A percentile compares a stretch with the other conserved stretches of the same genome.
phyloP scores from a whole-genome alignment of 768 basidiomycete genomes.

The Rhodotorula sphaerocarpa region DNA sequence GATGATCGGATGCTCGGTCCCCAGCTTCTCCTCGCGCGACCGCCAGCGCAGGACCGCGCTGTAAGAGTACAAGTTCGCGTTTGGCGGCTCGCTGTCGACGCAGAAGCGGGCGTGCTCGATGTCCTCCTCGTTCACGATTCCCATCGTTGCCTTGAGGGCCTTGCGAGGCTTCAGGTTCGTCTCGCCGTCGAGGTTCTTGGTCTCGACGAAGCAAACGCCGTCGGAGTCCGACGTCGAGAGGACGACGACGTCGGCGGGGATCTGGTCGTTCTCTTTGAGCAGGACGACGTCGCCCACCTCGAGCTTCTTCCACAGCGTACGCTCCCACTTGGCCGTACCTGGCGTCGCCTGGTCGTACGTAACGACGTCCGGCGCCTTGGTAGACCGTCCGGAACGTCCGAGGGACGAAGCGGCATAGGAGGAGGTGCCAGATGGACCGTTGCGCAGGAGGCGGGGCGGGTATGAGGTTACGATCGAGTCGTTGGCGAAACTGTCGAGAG shows the following conservation, averaged over 20 bases:
- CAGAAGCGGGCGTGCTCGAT: slow-evolving; percentile 75
- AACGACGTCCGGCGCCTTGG: slow-evolving; percentile 59
- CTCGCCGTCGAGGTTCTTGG: slow-evolving; percentile 96
- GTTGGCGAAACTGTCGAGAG: slow-evolving; percentile 18
- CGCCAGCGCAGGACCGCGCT: slow-evolving; percentile 70
- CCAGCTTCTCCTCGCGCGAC: slow-evolving; percentile 55
- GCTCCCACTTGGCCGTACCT: slow-evolving; percentile 78
- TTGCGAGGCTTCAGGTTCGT: slow-evolving; percentile 87
- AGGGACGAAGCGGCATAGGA: slow-evolving; percentile 8
- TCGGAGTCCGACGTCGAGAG: slow-evolving; percentile 85
- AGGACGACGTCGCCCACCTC: slow-evolving; percentile 95
- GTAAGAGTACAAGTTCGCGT: slow-evolving; percentile 85
- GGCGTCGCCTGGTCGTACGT: slow-evolving; percentile 62
- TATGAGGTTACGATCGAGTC: slow-evolving; percentile 3
- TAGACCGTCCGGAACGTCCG: slow-evolving; percentile 20
- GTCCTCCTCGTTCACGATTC: slow-evolving; percentile 77
- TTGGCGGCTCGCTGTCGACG: slow-evolving; percentile 86
- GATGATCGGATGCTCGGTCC: slow-evolving; percentile 32
- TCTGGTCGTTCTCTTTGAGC: slow-evolving; percentile 84
- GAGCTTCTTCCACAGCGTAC: slow-evolving; percentile 96
- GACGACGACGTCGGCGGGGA: slow-evolving; percentile 90
- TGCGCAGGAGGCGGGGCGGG: slow-evolving; percentile 21
- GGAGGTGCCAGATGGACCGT: slow-evolving; percentile 1
- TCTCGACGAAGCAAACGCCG: slow-evolving; percentile 88
- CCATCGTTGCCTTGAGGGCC: slow-evolving; percentile 64